Base-by-base conservation (phyloP, 2,329 filamentous ascomycete genomes). In the Pyrenophora teres region DNA sequence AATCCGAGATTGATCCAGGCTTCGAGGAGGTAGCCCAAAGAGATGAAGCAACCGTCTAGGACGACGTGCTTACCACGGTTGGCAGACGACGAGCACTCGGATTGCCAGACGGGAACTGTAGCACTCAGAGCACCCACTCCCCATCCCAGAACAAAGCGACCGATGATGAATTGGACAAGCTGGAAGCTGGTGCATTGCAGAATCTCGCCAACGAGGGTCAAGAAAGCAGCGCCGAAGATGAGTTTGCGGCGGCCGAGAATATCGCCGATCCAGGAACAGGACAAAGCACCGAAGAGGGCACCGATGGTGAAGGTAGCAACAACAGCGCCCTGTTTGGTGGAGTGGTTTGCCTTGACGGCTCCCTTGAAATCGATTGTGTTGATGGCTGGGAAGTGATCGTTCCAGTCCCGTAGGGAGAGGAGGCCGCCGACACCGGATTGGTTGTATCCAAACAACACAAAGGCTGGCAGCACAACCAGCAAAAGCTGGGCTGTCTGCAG, bases 1-100 rank as follows among this genome's bases (percentile, higher is more conserved):
- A 84, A 88, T 0, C 76, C 78, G 21, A 80, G 73, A 50, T 80
- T 77, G 50, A 81, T 76, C 78, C 78, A 81, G 4, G 78, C 72
- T 41, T 78, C 73, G 16, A 79, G 65, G 0, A 76, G 69, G 46
- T 79, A 78, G 19, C 78, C 78, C 1, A 74, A 61, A 32, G 72
- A 71, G 49, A 80, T 77, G 61, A 80, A 79, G 50, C 78, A 74
- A 9, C 78, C 77, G 37, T 80, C 73, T 16, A 76, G 62, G 5
- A 76, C 72, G 32, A 76, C 74, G 56, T 75, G 72, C 43, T 72
- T 70, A 40, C 74, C 74, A 40, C 74, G 70, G 46, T 75, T 74
- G 54, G 71, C 66, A 9, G 74, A 60, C 6, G 65, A 68, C 3
- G 71, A 71, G 45, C 73, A 75, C 46, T 77, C 74, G 10, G 70